Percentiles rank a stretch among this genome's conserved stretches.
These are phyloP conservation scores for Chenopodium suecicum DNA, from an alignment of 148 eudicot species.

Conservation along the genomic window DNA sequence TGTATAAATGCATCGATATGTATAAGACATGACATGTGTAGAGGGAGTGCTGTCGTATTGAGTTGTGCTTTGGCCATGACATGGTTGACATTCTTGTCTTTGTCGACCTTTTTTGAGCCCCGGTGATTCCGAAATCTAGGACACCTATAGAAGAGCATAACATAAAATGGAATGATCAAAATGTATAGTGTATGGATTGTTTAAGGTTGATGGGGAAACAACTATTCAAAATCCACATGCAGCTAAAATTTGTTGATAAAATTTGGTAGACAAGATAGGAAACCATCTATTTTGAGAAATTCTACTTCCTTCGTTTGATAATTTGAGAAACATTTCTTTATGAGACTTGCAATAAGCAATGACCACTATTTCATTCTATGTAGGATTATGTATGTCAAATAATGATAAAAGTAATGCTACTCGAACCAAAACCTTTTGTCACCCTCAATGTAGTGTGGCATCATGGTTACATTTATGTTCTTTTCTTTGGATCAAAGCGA, in stretches of 20 bases:
- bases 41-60: neutral
- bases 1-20: neutral
- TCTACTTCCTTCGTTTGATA: neutral
- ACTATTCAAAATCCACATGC: neutral
- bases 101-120: neutral
- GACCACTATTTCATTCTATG: neutral
- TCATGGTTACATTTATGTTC: neutral
- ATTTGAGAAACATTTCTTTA: neutral
- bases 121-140: neutral
- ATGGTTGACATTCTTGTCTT: neutral
- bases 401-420: neutral
- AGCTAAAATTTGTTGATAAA: neutral
- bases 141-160: neutral
- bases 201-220: neutral
- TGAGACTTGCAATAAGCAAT: neutral
- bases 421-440: neutral
- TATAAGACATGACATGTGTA: neutral
- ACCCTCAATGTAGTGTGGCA: neutral
- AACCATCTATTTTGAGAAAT: neutral
- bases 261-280: neutral
- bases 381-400: neutral
- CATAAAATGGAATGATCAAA: neutral
- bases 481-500: neutral
- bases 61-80: neutral
- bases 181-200: neutral